phyloP scores from a whole-genome alignment of 163 green algal species.

The Scenedesmus sp. region DNA sequence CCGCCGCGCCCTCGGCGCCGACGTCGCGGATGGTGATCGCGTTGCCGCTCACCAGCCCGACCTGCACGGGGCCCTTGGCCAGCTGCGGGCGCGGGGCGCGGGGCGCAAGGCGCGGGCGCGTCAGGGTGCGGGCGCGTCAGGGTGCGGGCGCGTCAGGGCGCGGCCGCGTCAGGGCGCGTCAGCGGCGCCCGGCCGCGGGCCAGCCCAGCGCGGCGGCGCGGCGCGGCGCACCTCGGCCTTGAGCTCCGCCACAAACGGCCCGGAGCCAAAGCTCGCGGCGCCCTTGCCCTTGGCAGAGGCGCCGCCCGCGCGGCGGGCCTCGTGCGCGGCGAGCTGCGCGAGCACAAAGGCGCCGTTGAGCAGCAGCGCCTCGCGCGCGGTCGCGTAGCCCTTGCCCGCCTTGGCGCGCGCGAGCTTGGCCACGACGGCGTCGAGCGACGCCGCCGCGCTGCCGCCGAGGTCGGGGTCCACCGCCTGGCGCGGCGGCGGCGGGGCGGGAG shows the following conservation, averaged over 20 bases:
- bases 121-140: no score
- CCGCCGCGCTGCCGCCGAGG: constrained; percentile 57
- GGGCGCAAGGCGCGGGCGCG: no score
- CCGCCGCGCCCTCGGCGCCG: constrained; percentile 5
- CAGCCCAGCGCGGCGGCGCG: no score
- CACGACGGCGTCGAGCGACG: constrained; percentile 76
- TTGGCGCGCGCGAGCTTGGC: constrained; percentile 76
- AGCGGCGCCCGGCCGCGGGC: no score
- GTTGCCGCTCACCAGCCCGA: constrained; percentile 27
- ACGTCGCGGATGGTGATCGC: constrained; percentile 39
- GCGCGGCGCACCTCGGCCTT: constrained; percentile 32
- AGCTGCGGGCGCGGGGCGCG: constrained; percentile 36
- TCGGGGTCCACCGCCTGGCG: constrained; percentile 59
- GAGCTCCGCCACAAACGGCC: constrained; percentile 25
- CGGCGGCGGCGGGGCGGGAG: no score
- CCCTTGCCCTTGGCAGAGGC: constrained; percentile 41
- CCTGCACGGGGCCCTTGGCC: constrained; percentile 50
- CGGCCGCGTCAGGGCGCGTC: no score
- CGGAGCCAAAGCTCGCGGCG: constrained; percentile 2
- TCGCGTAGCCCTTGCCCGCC: constrained; percentile 72
- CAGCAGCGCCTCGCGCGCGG: constrained; percentile 74
- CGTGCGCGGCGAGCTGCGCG: constrained; percentile 62
- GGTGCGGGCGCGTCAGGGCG: no score
- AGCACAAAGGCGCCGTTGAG: constrained; percentile 85
- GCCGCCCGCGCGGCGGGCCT: constrained; percentile 6